Evolutionary conservation across 2,329 filamentous ascomycete species (phyloP).

Genomic region (Furcasterigmium furcatum): DNA sequence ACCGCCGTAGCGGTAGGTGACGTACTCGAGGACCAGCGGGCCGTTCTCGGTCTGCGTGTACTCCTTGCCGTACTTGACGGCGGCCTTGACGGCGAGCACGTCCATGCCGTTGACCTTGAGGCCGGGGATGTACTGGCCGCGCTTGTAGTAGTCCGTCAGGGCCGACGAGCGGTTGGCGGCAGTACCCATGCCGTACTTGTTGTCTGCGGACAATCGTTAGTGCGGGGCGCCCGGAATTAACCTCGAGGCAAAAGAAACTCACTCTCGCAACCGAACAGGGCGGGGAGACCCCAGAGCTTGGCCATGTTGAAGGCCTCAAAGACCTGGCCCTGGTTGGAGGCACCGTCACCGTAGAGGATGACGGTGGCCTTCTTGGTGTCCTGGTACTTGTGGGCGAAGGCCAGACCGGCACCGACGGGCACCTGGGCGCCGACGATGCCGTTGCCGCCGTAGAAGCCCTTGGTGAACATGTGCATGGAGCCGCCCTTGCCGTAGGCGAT

Average conservation of each 20-base stretch:
- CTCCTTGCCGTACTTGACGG: constrained; percentile 90
- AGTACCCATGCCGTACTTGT: constrained; percentile 99
- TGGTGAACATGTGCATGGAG: constrained; percentile 99
- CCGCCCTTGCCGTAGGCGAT: constrained; percentile 99
- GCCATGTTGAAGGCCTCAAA: constrained; percentile 99
- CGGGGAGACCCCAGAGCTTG: constrained; percentile 95
- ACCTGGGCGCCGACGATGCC: constrained; percentile 99
- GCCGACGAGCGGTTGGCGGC: constrained; percentile 91
- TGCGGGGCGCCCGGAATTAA: too few relatives aligned
- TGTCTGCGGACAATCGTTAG: constrained; percentile 59
- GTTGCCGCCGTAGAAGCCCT: constrained; percentile 97
- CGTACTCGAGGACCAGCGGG: constrained; percentile 95
- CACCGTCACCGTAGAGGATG: constrained; percentile 95
- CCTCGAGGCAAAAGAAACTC: too few relatives aligned
- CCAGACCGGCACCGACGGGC: constrained; percentile 91
- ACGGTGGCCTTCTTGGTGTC: constrained; percentile 82
- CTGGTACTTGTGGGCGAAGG: constrained; percentile 95
- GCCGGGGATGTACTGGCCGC: constrained; percentile 98
- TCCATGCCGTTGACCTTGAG: constrained; percentile 99
- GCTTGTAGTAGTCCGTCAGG: constrained; percentile 99
- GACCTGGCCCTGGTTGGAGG: constrained; percentile 98
- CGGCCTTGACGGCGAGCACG: constrained; percentile 94
- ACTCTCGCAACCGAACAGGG: constrained; percentile 98
- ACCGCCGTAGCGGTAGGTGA: constrained; percentile 98
- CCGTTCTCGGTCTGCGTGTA: constrained; percentile 81